Conservation (phyloP, 148 eudicot genomes). For the Chenopodium album region DNA sequence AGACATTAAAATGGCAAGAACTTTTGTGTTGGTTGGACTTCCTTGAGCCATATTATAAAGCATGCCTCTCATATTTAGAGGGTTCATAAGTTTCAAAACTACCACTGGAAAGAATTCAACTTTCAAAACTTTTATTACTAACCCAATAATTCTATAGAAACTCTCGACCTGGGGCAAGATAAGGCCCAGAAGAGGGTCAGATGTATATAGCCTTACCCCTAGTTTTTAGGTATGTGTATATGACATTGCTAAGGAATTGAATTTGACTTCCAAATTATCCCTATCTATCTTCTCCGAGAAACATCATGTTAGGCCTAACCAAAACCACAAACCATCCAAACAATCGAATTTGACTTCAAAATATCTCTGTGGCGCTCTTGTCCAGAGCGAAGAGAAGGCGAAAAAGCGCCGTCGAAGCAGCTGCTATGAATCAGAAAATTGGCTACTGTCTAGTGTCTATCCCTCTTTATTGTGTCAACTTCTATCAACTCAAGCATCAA, state of each 20-base stretch:
- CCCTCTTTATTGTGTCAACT: background rate
- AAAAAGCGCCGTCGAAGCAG: too few relatives aligned
- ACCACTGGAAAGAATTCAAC: too few relatives aligned
- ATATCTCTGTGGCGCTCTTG: background rate
- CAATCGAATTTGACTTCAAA: background rate
- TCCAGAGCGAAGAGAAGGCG: too few relatives aligned
- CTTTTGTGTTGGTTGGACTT: background rate
- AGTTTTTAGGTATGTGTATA: background rate
- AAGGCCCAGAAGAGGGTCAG: background rate
- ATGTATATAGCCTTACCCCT: background rate
- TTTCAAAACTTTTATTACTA: background rate
- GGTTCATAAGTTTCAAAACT: background rate
- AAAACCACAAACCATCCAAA: background rate
- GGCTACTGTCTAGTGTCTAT: background rate
- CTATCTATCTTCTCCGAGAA: background rate
- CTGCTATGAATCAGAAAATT: too few relatives aligned
- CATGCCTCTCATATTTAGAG: background rate
- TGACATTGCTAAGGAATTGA: background rate
- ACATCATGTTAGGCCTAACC: background rate
- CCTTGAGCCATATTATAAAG: background rate
- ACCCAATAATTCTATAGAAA: background rate
- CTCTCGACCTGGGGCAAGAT: background rate
- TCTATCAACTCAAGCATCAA: slow-evolving; percentile 1
- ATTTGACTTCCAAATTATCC: background rate
- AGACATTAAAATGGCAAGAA: background rate